phyloP scores from a whole-genome alignment of 1,284 basidiomycete species.

The Marasmius tenuissimus region DNA sequence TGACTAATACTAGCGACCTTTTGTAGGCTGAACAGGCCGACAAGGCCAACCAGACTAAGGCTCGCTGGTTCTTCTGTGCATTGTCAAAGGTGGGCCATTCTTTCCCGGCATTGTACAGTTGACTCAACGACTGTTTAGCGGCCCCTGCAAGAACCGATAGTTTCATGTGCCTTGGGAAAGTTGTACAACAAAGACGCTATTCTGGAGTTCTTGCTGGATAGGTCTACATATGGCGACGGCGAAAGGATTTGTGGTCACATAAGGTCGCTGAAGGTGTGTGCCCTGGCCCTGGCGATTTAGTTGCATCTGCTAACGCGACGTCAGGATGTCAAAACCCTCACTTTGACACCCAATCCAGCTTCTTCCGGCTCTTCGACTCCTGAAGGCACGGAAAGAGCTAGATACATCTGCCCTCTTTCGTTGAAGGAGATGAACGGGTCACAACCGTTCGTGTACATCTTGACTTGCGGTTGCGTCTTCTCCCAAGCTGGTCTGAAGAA shows the following conservation, averaged over 20 bases:
- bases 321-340: slow-evolving; percentile 85
- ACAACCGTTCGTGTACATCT: slow-evolving; percentile 84
- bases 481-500: slow-evolving; percentile 75
- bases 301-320: neutral
- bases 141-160: slow-evolving; percentile 82
- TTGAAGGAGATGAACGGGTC: slow-evolving; percentile 93
- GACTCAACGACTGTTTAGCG: slow-evolving; percentile 44
- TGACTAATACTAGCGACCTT: neutral
- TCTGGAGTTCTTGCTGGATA: slow-evolving; percentile 84
- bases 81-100: slow-evolving; percentile 75
- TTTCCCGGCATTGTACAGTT: neutral
- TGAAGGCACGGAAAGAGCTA: slow-evolving; percentile 50
- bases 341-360: slow-evolving; percentile 68
- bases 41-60: slow-evolving; percentile 82
- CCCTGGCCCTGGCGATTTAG: neutral
- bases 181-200: slow-evolving; percentile 94
- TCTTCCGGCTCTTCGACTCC: slow-evolving; percentile 34
- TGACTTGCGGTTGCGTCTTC: slow-evolving; percentile 88
- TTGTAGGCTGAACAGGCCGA: slow-evolving; percentile 76
- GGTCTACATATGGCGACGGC: slow-evolving; percentile 76
- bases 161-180: slow-evolving; percentile 87
- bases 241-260: slow-evolving; percentile 87
- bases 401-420: slow-evolving; percentile 87
- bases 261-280: slow-evolving; percentile 78
- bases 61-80: slow-evolving; percentile 90